Base-by-base conservation (phyloP, 1,139 yeast genomes). In the Geotrichum candidum region DNA sequence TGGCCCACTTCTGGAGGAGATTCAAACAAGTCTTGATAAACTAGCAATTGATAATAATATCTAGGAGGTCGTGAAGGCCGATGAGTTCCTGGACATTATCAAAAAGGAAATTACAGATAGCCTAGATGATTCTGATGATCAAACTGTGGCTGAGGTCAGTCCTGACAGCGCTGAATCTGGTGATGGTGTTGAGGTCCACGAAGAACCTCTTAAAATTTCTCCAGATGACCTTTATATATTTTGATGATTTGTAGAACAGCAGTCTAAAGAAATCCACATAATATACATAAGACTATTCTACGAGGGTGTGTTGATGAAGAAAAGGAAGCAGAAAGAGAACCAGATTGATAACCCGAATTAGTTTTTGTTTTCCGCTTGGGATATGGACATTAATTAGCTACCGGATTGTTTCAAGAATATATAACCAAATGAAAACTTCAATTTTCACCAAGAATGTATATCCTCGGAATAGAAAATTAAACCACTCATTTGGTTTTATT, bases 81-180 rank as follows among this genome's bases (percentile, higher is more conserved):
- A 35, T 35, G 13, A 35, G 38, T 56, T 56, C 29, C 27, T 56
- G 29, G 51, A 48, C 23, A 50, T 54, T 15, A 54, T 38, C 23
- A 41, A 51, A 15, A 54, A 56, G 27, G 54, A 56, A n/a, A 54
- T 56, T 33, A 51, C 51, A 15, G 59, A 56, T 38, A 56, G 51
- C 11, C 51, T 51, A n/a, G 59, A 56, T 22, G 41, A 33, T 51
- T 41, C 51, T 7, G 59, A 56, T 11, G 51, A 51, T 25, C 33
- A 51, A 25, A 54, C 54, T 18, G 18, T 18, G 18, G 18, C 18
- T 56, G 51, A 51, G 38, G 35, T 56, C 31, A 56, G 35, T 9
- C 18, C 18, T 18, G 18, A 1, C 18, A 50, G 51, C 23, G 51
- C 59, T n/a, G 59, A 56, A 25, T 51, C 59, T 10, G 54, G 41